A percentile compares a stretch with the other conserved stretches of the same genome.
phyloP scores from a whole-genome alignment of 257 asterid species.

The Linderniella brevidens region DNA sequence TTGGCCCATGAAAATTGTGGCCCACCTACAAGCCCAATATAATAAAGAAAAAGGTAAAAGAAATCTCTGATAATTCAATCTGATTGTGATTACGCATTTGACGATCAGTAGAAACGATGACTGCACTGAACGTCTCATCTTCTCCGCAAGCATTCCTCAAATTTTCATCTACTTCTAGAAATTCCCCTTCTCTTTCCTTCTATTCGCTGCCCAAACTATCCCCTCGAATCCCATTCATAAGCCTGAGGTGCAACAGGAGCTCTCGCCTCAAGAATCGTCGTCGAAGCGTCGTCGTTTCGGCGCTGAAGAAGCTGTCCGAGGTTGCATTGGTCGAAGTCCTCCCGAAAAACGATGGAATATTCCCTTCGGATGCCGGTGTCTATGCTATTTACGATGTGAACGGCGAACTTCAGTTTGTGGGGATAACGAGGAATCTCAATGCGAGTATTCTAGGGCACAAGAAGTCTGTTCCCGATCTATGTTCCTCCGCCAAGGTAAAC shows the following conservation, averaged over 20 bases:
- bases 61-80: no score
- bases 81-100: no score
- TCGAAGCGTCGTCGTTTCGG: constrained; percentile 30
- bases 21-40: no score
- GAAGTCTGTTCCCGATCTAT: constrained; percentile 71
- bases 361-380: constrained; percentile 69
- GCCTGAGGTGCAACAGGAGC: constrained; percentile 11
- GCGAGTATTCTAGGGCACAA: constrained; percentile 56
- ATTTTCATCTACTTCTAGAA: constrained; percentile 14
- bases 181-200: constrained; percentile 19
- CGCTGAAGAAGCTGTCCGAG: constrained; percentile 56
- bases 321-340: constrained; percentile 40
- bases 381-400: constrained; percentile 53
- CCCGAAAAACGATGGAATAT: constrained; percentile 20
- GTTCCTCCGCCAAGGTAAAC: constrained; percentile 62
- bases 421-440: constrained; percentile 71
- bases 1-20: no score
- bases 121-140: constrained; percentile 1
- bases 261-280: constrained; percentile 17
- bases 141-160: constrained; percentile 14
- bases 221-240: constrained; percentile 17
- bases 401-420: constrained; percentile 70
- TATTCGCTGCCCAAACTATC: constrained; percentile 25
- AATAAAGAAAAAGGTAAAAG: no score
- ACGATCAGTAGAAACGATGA: no score